A percentile compares a stretch with the other conserved stretches of the same genome.
Evolutionary conservation across 2,329 filamentous ascomycete species (phyloP).

Genomic region (Macrophomina pseudophaseolina): DNA sequence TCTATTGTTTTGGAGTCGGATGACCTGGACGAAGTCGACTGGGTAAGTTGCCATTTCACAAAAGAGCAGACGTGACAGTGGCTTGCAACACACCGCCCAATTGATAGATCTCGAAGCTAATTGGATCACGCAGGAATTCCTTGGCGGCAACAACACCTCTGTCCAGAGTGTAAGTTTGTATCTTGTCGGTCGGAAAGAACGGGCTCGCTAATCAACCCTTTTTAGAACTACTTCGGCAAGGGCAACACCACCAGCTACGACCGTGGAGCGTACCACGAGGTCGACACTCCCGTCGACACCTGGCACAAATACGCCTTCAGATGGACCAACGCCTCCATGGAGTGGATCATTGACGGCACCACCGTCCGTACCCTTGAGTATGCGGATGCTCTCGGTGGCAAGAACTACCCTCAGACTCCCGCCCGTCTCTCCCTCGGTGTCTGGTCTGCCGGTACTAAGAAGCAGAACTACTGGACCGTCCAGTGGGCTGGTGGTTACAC

Average conservation of each 20-base stretch:
- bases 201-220: neutral
- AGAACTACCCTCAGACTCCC: conserved; percentile 76
- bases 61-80: too few species aligned
- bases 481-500: conserved; percentile 69
- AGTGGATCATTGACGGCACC: conserved; percentile 72
- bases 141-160: conserved; percentile 63
- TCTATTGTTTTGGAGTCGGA: conserved; percentile 29
- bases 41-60: conserved; percentile 18
- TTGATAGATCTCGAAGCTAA: neutral
- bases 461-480: conserved; percentile 57
- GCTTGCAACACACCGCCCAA: too few species aligned
- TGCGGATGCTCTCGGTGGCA: conserved; percentile 60
- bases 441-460: conserved; percentile 54
- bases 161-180: conserved; percentile 50
- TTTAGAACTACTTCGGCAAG: conserved; percentile 75
- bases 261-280: conserved; percentile 67
- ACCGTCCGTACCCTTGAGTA: conserved; percentile 68
- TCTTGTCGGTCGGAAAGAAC: neutral
- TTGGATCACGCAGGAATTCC: conserved; percentile 18
- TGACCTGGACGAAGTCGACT: conserved; percentile 31
- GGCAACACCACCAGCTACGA: conserved; percentile 73
- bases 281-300: conserved; percentile 62
- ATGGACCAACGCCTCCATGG: conserved; percentile 71
- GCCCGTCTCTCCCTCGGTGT: conserved; percentile 61
- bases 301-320: conserved; percentile 72